Evolutionary conservation across 306 rosid genomes (phyloP).

Genomic region (Glycine latifolia): DNA sequence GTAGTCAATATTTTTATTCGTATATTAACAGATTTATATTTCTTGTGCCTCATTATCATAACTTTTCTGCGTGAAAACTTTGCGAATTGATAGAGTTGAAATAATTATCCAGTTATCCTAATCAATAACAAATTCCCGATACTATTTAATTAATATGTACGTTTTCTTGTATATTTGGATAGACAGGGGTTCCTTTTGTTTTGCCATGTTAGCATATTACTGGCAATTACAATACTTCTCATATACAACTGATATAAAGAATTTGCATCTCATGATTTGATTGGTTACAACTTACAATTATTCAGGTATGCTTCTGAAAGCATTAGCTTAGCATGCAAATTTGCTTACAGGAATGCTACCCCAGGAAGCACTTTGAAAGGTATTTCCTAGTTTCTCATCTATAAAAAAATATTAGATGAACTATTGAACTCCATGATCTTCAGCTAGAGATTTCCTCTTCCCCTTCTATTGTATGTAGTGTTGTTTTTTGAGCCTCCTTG

Average conservation of each 20-base stretch:
- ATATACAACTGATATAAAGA: not conserved
- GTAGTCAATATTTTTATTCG: not conserved
- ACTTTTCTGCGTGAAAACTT: constrained; percentile 1
- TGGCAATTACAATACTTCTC: constrained; percentile 3
- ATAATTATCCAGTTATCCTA: not conserved
- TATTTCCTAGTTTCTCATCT: constrained; percentile 48
- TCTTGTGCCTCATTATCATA: constrained; percentile 11
- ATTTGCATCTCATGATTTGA: constrained; percentile 35
- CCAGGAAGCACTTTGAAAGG: constrained; percentile 87
- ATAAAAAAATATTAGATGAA: constrained; percentile 3
- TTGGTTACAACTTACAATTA: constrained; percentile 40
- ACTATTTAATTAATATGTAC: too few relatives aligned
- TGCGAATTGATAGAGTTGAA: constrained; percentile 24
- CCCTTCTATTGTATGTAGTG: not conserved
- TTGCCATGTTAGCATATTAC: constrained; percentile 15
- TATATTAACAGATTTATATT: constrained; percentile 10
- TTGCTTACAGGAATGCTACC: constrained; percentile 87
- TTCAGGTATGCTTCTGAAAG: constrained; percentile 96
- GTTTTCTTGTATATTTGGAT: not conserved
- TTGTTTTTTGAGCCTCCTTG: constrained; percentile 13
- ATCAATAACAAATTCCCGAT: not conserved
- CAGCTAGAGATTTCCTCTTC: constrained; percentile 4
- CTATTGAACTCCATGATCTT: constrained; percentile 7
- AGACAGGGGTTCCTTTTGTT: constrained; percentile 16
- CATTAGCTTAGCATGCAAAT: constrained; percentile 84